Evolutionary conservation across 495 filamentous ascomycete genomes (phyloP).

Genomic region (Podospora anserina): DNA sequence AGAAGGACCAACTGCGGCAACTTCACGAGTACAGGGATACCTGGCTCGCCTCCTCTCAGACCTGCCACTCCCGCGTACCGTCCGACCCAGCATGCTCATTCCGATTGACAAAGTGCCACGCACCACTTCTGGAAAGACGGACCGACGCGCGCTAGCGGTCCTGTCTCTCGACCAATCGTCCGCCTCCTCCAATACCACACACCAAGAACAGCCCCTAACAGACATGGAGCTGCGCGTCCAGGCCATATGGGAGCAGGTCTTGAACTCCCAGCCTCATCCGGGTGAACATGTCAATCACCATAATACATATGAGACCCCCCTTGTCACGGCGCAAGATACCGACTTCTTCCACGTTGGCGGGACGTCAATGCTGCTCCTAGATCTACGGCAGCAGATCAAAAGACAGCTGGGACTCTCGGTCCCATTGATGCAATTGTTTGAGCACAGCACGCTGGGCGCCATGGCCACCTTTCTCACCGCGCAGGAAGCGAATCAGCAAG

Average conservation of each 20-base stretch:
- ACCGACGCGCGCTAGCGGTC: background rate
- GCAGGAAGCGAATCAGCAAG: background rate
- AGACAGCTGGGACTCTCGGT: slow-evolving; percentile 14
- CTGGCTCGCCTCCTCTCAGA: no score
- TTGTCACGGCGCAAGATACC: slow-evolving; percentile 1
- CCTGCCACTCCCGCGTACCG: background rate
- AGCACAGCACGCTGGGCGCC: background rate
- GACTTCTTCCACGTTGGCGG: slow-evolving; percentile 47
- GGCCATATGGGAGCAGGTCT: slow-evolving; percentile 10
- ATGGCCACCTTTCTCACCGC: background rate
- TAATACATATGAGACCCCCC: no score
- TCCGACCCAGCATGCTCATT: background rate
- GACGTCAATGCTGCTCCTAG: slow-evolving; percentile 35
- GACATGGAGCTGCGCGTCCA: background rate
- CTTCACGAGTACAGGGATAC: no score
- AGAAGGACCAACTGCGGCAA: no score
- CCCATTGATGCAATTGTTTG: slow-evolving; percentile 27
- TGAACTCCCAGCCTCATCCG: background rate
- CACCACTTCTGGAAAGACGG: background rate
- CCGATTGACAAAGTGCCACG: background rate
- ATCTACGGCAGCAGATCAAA: slow-evolving; percentile 25
- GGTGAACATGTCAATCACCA: background rate
- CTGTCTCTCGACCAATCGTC: background rate
- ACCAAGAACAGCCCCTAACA: background rate
- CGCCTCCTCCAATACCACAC: background rate